Evolutionary conservation across 2,329 filamentous ascomycete genomes (phyloP).

Genomic region (Aspergillus japonicus): DNA sequence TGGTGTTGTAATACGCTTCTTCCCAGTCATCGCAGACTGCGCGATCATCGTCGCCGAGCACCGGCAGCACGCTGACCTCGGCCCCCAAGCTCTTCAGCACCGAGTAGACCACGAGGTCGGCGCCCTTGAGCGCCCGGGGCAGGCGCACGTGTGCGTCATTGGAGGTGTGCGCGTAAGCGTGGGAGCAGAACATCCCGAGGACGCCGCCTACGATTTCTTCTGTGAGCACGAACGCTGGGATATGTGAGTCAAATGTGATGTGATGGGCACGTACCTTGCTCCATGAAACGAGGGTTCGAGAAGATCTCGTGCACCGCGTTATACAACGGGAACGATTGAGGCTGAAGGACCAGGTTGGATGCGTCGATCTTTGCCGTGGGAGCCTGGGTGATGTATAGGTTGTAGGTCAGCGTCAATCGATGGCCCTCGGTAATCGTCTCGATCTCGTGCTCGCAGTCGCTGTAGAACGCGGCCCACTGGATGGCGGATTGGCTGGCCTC

Average conservation of each 20-base stretch:
- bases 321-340: constrained; percentile 39
- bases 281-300: constrained; percentile 36
- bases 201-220: constrained; percentile 36
- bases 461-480: constrained; percentile 41
- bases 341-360: constrained; percentile 27
- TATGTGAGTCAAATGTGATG: no score
- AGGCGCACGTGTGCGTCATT: constrained; percentile 20
- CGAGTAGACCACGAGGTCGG: constrained; percentile 47
- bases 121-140: constrained; percentile 46
- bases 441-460: constrained; percentile 40
- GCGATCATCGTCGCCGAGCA: constrained; percentile 17
- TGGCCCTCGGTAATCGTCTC: constrained; percentile 52
- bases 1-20: no score
- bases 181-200: constrained; percentile 48
- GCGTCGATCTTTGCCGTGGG: constrained; percentile 24
- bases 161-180: constrained; percentile 49
- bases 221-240: no score
- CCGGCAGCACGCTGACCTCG: constrained; percentile 30
- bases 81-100: constrained; percentile 36
- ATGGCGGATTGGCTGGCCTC: constrained; percentile 21
- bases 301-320: constrained; percentile 33
- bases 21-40: no score
- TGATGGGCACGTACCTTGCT: constrained; percentile 26
- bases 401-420: constrained; percentile 60
- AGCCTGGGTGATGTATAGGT: constrained; percentile 49